Conservation (phyloP, 208 protist genomes). For the Crithidia thermophila region DNA sequence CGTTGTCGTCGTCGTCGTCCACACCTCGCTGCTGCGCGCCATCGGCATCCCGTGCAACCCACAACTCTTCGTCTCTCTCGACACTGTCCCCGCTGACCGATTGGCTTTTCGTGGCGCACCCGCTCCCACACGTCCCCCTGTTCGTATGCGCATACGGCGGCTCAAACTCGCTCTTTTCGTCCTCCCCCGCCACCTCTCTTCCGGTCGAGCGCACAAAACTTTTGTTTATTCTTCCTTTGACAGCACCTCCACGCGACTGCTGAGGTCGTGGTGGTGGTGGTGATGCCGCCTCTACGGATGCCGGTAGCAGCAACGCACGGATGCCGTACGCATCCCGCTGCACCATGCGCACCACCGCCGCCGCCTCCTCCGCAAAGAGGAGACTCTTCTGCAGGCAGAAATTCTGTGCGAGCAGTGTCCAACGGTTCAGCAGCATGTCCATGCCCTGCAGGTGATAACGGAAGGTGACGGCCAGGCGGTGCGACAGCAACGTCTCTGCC, state of each 20-base stretch:
- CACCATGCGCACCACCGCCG: conserved; percentile 40
- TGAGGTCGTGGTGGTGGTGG: too few species aligned
- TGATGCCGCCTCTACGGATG: too few species aligned
- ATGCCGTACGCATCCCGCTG: conserved; percentile 35
- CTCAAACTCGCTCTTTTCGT: neutral
- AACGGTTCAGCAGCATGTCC: conserved; percentile 38
- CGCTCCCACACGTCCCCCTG: too few species aligned
- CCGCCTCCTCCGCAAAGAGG: conserved; percentile 59
- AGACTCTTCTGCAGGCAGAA: conserved; percentile 54
- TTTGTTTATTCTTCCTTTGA: neutral
- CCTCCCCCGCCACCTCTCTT: neutral
- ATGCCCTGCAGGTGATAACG: conserved; percentile 37
- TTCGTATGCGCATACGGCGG: too few species aligned
- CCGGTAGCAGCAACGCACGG: too few species aligned
- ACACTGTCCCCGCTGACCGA: neutral
- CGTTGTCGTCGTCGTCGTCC: neutral
- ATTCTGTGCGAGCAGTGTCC: conserved; percentile 27
- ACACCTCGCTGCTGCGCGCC: neutral
- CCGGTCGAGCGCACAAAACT: neutral
- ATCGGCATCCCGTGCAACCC: conserved; percentile 9
- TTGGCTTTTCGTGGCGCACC: too few species aligned
- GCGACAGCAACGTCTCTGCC: conserved; percentile 41
- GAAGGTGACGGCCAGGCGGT: conserved; percentile 40
- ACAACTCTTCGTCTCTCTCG: conserved; percentile 22
- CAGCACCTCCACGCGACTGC: too few species aligned